Conservation (phyloP, 169 alveolate genomes). For the Plasmodium berghei region DNA sequence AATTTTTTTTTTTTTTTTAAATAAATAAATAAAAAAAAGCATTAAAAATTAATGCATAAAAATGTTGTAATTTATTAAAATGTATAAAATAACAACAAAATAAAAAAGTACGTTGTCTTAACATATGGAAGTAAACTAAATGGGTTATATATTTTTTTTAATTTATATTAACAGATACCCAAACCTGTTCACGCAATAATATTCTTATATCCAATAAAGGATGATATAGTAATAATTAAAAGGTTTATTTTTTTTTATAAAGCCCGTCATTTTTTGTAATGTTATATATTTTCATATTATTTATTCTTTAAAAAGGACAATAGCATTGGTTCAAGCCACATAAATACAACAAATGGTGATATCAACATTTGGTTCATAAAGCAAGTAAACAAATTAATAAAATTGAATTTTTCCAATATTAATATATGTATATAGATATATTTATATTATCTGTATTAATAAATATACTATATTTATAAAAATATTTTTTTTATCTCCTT, state of each 20-base stretch:
- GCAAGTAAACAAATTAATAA: constrained; percentile 34
- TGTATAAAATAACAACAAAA: no score
- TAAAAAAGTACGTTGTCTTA: no score
- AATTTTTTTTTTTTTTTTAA: neutral
- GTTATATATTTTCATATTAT: neutral
- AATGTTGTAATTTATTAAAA: neutral
- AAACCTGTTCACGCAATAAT: constrained; percentile 68
- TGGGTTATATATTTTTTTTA: neutral
- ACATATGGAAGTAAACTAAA: no score
- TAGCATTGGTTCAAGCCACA: constrained; percentile 1
- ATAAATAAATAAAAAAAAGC: neutral
- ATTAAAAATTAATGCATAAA: neutral
- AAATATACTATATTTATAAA: neutral
- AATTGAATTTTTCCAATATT: neutral
- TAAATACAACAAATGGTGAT: neutral
- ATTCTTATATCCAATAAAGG: constrained; percentile 46
- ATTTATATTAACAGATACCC: constrained; percentile 39
- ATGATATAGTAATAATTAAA: constrained; percentile 7
- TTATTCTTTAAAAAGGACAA: neutral
- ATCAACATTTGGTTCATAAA: constrained; percentile 55
- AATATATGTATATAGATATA: neutral
- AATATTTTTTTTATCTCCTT: constrained; percentile 16
- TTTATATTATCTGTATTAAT: neutral
- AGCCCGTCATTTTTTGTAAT: neutral
- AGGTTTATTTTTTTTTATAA: constrained; percentile 32